These are phyloP conservation scores for Umbelopsis vinacea DNA, from an alignment of 192 early-diverging fungal species.

Conservation along the genomic window DNA sequence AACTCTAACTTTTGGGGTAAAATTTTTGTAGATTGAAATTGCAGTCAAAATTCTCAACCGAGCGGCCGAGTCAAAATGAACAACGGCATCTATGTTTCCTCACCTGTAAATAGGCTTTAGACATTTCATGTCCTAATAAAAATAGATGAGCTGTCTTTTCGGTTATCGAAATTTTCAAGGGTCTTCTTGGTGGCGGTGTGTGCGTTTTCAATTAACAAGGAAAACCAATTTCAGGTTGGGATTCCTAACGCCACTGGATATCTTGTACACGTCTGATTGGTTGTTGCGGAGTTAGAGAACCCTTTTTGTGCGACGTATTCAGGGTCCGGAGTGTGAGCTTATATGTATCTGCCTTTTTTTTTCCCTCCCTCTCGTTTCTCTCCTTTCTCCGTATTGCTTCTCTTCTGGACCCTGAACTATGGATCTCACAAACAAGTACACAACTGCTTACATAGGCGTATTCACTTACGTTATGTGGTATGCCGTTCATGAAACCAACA, in stretches of 20 bases:
- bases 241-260: slow-evolving; percentile 7
- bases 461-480: slow-evolving; percentile 17
- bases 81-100: background rate
- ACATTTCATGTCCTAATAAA: background rate
- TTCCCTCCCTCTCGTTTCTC: background rate
- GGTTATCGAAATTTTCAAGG: no score
- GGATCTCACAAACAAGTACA: slow-evolving; percentile 16
- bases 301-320: slow-evolving; percentile 13
- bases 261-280: slow-evolving; percentile 16
- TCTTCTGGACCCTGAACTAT: background rate
- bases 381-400: background rate
- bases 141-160: no score
- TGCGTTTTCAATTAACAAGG: no score
- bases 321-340: slow-evolving; percentile 14
- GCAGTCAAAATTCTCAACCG: slow-evolving; percentile 29
- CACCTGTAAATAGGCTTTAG: background rate
- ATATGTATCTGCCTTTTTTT: slow-evolving; percentile 3
- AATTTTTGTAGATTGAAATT: slow-evolving; percentile 37
- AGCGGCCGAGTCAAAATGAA: background rate
- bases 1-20: background rate
- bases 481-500: background rate
- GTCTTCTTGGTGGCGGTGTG: no score
- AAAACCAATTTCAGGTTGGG: no score
- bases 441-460: background rate
- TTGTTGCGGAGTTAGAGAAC: slow-evolving; percentile 5